Percentiles rank a stretch among this genome's conserved stretches.
Conservation (phyloP, 202 grass and related monocot species). For the Schoenoplectus triqueter region DNA sequence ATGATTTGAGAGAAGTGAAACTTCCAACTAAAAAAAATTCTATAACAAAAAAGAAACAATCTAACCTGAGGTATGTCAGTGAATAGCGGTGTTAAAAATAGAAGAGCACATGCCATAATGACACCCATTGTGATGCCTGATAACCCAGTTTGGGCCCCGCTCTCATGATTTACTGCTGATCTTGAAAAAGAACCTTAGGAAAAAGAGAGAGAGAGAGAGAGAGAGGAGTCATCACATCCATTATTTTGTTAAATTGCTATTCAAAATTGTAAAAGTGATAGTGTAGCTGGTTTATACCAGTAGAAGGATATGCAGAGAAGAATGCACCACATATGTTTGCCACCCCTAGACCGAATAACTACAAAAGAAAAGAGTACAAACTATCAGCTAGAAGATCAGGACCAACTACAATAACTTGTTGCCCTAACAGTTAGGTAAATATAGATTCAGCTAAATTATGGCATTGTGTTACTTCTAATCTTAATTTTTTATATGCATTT, state of each 20-base stretch:
- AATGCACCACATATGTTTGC: conserved; percentile 95
- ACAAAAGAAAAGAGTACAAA: conserved; percentile 36
- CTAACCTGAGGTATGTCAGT: conserved; percentile 95
- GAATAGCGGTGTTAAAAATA: conserved; percentile 97
- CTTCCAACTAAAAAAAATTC: background rate
- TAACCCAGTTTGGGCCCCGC: conserved; percentile 79
- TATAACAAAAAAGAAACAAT: background rate
- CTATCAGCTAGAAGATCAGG: background rate
- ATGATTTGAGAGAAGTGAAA: conserved; percentile 22
- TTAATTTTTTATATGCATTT: background rate
- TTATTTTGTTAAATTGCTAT: background rate
- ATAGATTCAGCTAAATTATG: background rate
- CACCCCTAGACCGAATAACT: conserved; percentile 96
- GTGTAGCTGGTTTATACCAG: conserved; percentile 57
- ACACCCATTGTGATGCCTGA: conserved; percentile 92
- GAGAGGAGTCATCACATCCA: conserved; percentile 12
- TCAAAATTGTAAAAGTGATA: conserved; percentile 29
- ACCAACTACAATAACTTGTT: background rate
- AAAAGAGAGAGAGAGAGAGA: conserved; percentile 38
- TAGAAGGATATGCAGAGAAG: conserved; percentile 87
- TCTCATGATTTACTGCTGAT: conserved; percentile 98
- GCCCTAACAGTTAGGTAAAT: background rate
- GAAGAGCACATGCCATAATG: conserved; percentile 82
- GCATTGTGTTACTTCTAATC: background rate
- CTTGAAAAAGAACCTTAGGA: conserved; percentile 94